phyloP scores from a whole-genome alignment of 208 protist genomes.

The Crithidia brevicula region DNA sequence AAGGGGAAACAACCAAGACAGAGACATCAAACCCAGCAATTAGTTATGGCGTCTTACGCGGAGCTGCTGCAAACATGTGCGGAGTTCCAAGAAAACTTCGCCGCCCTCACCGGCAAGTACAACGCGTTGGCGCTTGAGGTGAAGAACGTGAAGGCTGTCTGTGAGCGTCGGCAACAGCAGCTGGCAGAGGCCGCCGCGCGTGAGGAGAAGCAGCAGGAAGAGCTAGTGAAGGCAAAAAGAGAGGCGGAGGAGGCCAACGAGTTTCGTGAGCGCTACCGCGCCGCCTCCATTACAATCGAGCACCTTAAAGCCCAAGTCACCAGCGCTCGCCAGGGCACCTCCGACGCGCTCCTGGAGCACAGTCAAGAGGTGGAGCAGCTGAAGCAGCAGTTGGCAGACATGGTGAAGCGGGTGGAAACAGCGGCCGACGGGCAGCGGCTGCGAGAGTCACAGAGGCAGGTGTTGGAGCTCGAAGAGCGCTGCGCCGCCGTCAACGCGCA shows the following conservation, averaged over 20 bases:
- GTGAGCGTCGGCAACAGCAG: constrained; percentile 34
- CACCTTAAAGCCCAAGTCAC: constrained; percentile 66
- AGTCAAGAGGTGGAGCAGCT: constrained; percentile 75
- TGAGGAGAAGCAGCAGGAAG: constrained; percentile 51
- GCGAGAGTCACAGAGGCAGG: constrained; percentile 56
- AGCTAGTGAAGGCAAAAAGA: constrained; percentile 39
- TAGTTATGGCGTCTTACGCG: constrained; percentile 80
- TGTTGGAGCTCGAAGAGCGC: constrained; percentile 70
- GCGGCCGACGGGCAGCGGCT: constrained; percentile 42
- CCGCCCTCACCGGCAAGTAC: constrained; percentile 72
- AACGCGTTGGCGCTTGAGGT: constrained; percentile 54
- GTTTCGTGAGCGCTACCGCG: constrained; percentile 57
- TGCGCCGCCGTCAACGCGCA: constrained; percentile 45
- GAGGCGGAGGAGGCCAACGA: constrained; percentile 47
- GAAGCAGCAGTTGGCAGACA: constrained; percentile 66
- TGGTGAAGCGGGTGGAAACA: constrained; percentile 65
- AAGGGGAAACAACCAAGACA: no score
- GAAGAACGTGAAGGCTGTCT: constrained; percentile 39
- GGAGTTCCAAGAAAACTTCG: constrained; percentile 87
- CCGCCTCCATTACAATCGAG: constrained; percentile 48
- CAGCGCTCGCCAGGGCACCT: constrained; percentile 40
- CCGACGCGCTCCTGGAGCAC: constrained; percentile 64
- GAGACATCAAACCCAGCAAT: no score
- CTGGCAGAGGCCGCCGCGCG: constrained; percentile 34
- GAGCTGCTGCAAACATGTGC: constrained; percentile 78